Conservation (phyloP, 345 rosid genomes). For the Eucalyptus pumila region DNA sequence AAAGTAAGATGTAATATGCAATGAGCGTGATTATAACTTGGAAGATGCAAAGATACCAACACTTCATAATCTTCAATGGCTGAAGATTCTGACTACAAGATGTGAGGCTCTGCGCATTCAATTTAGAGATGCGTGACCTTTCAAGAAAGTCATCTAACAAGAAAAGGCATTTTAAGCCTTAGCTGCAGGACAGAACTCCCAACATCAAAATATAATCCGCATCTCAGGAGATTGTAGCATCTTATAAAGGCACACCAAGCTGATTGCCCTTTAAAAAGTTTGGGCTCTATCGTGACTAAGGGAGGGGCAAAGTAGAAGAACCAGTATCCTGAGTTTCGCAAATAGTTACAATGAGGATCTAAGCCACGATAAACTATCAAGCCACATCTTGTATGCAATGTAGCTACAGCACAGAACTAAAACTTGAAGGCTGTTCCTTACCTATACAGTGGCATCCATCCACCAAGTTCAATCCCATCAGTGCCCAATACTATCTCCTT, state of each 20-base stretch:
- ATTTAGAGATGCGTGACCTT: background rate
- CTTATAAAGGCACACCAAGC: background rate
- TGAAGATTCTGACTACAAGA: background rate
- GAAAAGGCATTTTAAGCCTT: background rate
- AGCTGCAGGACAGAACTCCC: background rate
- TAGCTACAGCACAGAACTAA: background rate
- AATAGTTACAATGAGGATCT: background rate
- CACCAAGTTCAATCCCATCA: conserved; percentile 54
- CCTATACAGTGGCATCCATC: conserved; percentile 89
- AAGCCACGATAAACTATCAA: background rate
- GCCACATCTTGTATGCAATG: background rate
- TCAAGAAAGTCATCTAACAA: background rate
- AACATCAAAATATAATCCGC: background rate
- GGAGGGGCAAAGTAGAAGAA: background rate
- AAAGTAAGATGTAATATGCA: background rate
- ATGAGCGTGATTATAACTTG: background rate
- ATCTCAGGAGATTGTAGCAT: background rate
- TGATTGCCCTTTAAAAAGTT: background rate
- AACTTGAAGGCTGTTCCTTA: conserved; percentile 2
- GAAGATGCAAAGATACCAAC: background rate
- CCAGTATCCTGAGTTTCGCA: background rate
- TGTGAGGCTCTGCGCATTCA: background rate
- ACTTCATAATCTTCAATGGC: background rate
- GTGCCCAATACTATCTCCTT: conserved; percentile 46
- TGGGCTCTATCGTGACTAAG: background rate